Conservation (phyloP, 306 rosid species). For the Amphicarpaea edgeworthii region DNA sequence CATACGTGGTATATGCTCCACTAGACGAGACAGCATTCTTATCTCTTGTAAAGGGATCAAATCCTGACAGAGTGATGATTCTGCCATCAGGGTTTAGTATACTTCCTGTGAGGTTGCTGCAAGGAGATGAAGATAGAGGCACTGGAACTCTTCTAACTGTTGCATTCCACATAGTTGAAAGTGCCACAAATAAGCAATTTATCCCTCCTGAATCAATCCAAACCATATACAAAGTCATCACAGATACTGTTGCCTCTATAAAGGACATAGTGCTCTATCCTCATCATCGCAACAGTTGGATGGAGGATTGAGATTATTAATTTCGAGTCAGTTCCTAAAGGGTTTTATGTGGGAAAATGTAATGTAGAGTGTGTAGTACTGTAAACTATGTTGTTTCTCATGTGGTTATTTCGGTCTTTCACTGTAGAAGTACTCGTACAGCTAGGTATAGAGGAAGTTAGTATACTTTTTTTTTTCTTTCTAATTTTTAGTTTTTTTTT, state of each 20-base stretch:
- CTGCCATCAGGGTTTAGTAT: slow-evolving; percentile 71
- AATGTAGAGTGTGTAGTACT: neutral
- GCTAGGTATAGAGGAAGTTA: neutral
- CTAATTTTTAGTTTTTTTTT: neutral
- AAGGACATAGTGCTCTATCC: slow-evolving; percentile 26
- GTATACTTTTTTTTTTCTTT: neutral
- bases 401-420: neutral
- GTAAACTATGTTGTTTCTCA: neutral
- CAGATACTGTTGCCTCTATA: slow-evolving; percentile 46
- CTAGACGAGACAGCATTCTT: slow-evolving; percentile 43
- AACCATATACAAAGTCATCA: slow-evolving; percentile 39
- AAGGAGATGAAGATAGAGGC: neutral
- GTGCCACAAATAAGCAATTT: neutral
- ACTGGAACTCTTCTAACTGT: slow-evolving; percentile 55
- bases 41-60: slow-evolving; percentile 48
- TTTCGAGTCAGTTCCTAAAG: neutral
- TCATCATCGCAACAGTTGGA: slow-evolving; percentile 28
- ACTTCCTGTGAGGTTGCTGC: slow-evolving; percentile 50
- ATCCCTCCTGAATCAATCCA: slow-evolving; percentile 45
- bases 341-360: slow-evolving; percentile 33
- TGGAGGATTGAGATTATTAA: neutral
- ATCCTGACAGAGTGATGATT: slow-evolving; percentile 51
- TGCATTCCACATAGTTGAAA: slow-evolving; percentile 52
- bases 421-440: neutral
- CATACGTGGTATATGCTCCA: slow-evolving; percentile 66